Evolutionary conservation across 176 grass and related monocot species (phyloP).

Genomic region (Tillandsia fasciculata): DNA sequence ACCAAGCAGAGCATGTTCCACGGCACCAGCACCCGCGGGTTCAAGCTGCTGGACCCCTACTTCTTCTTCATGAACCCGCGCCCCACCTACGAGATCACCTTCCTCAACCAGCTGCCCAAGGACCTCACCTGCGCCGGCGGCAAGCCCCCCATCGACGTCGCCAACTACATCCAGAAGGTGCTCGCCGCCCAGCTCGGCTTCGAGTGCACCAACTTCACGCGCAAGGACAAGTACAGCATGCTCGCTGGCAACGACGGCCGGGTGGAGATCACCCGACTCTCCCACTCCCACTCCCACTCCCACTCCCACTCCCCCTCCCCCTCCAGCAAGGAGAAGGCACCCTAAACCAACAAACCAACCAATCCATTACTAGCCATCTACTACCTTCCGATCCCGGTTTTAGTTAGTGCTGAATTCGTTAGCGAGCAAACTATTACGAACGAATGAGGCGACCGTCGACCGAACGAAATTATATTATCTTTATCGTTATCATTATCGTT

Average conservation of each 20-base stretch:
- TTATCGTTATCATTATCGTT: too few relatives aligned
- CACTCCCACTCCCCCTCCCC: too few relatives aligned
- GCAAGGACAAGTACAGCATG: conserved; percentile 91
- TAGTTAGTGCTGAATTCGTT: too few relatives aligned
- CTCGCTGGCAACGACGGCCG: conserved; percentile 77
- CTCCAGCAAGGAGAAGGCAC: too few relatives aligned
- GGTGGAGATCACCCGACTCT: not conserved
- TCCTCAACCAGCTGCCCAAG: conserved; percentile 73
- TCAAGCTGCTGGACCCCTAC: conserved; percentile 87
- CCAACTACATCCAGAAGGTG: conserved; percentile 88
- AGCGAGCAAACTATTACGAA: too few relatives aligned
- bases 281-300: too few relatives aligned
- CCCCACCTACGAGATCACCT: conserved; percentile 87
- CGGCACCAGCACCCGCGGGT: conserved; percentile 63
- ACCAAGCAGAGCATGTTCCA: conserved; percentile 85
- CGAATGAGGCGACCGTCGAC: too few relatives aligned
- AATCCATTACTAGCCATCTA: too few relatives aligned
- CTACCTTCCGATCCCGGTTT: too few relatives aligned
- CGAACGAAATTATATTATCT: too few relatives aligned
- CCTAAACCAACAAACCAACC: too few relatives aligned
- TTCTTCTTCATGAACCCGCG: conserved; percentile 98
- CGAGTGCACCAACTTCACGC: conserved; percentile 81
- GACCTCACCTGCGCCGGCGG: conserved; percentile 68
- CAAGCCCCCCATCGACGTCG: conserved; percentile 82
- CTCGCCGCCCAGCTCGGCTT: conserved; percentile 70